These are phyloP conservation scores for Neonectria sp. DNA, from an alignment of 2,329 filamentous ascomycete genomes.

Conservation along the genomic window DNA sequence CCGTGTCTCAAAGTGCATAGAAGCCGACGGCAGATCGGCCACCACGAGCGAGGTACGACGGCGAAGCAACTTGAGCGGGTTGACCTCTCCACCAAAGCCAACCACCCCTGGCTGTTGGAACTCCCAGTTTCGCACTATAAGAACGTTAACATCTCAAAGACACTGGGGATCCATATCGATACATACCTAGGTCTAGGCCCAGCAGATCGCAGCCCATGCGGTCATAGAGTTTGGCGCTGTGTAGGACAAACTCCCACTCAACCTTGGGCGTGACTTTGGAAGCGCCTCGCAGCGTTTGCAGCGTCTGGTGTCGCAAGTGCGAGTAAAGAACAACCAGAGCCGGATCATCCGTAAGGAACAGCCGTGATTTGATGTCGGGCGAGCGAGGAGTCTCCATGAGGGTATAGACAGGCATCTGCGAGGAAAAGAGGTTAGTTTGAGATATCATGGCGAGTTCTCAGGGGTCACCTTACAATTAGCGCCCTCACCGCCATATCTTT, in stretches of 20 bases:
- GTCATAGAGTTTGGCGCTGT: conserved; percentile 87
- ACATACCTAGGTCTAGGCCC: conserved; percentile 83
- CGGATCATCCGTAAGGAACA: conserved; percentile 92
- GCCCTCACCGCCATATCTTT: conserved; percentile 88
- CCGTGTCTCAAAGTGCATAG: conserved; percentile 59
- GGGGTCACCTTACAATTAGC: conserved; percentile 75
- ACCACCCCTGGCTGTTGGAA: conserved; percentile 71
- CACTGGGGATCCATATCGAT: conserved; percentile 28
- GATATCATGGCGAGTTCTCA: background rate
- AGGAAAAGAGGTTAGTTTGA: conserved; percentile 16
- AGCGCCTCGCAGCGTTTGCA: conserved; percentile 89
- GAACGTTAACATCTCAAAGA: conserved; percentile 33
- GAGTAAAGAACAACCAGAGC: conserved; percentile 89
- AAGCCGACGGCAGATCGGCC: conserved; percentile 74
- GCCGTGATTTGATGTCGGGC: conserved; percentile 80
- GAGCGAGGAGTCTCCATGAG: conserved; percentile 79
- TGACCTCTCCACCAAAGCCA: conserved; percentile 64
- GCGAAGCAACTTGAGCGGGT: conserved; percentile 78
- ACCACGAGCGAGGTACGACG: conserved; percentile 85
- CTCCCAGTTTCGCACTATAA: conserved; percentile 82
- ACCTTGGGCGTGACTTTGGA: conserved; percentile 83
- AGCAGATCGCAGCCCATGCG: conserved; percentile 95
- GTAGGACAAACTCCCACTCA: conserved; percentile 91
- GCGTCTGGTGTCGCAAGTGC: conserved; percentile 84
- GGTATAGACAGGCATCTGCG: conserved; percentile 81